Conservation (phyloP, 1,284 basidiomycete species). For the Phellinidium pouzarii region DNA sequence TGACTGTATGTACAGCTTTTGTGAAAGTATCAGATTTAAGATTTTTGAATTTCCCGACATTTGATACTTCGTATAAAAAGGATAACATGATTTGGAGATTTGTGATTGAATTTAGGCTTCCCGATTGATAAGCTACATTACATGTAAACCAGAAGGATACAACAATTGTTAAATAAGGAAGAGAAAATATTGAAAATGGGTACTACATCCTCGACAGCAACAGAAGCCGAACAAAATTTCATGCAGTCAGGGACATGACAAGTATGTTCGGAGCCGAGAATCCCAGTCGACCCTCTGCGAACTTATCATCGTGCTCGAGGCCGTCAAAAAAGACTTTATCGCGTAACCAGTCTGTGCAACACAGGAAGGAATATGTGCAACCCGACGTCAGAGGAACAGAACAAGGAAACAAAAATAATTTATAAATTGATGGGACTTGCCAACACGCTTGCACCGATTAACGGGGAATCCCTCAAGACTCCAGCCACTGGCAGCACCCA, state of each 20-base stretch:
- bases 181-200: background rate
- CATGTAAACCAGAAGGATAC: too few species aligned
- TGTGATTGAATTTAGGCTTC: too few species aligned
- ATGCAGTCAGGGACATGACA: conserved; percentile 42
- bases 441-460: conserved; percentile 50
- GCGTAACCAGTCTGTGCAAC: conserved; percentile 64
- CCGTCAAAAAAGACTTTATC: conserved; percentile 65
- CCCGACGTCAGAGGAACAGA: conserved; percentile 7
- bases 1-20: too few species aligned
- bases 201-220: background rate
- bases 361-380: background rate
- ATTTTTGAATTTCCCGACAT: too few species aligned
- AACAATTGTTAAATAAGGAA: background rate
- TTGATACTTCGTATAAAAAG: too few species aligned
- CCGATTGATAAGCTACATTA: too few species aligned
- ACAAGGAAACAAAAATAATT: background rate
- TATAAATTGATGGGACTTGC: conserved; percentile 33
- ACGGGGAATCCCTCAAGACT: conserved; percentile 33
- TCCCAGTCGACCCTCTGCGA: conserved; percentile 53
- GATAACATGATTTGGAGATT: too few species aligned
- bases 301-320: conserved; percentile 52
- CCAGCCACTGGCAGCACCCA: conserved; percentile 26
- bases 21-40: too few species aligned
- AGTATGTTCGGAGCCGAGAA: conserved; percentile 73
- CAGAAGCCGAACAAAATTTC: background rate